Conservation (phyloP, 768 basidiomycete genomes). For the Kwoniella europaea region DNA sequence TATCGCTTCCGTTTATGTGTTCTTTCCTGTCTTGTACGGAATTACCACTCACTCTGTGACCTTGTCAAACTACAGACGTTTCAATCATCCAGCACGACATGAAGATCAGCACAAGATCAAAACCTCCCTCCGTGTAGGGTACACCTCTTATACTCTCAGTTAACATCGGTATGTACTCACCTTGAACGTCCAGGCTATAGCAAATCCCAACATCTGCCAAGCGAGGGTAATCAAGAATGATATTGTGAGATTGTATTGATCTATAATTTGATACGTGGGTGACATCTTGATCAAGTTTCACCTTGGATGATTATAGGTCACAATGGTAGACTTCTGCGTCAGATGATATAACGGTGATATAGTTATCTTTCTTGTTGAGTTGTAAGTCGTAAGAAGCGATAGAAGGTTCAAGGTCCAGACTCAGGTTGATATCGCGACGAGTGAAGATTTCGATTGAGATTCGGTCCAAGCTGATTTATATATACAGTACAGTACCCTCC, state of each 20-base stretch:
- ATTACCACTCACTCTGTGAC: constrained; percentile 65
- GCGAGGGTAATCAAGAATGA: constrained; percentile 50
- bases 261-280: constrained; percentile 33
- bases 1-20: constrained; percentile 37
- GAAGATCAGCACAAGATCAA: background rate
- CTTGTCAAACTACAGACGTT: constrained; percentile 66
- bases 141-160: background rate
- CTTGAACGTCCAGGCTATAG: constrained; percentile 70
- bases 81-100: background rate
- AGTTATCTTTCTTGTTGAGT: too few species aligned
- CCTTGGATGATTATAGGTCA: too few species aligned
- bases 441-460: too few species aligned
- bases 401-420: too few species aligned
- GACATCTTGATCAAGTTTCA: constrained; percentile 13
- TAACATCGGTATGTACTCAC: constrained; percentile 31
- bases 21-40: too few species aligned
- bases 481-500: too few species aligned
- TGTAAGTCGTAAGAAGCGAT: too few species aligned
- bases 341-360: too few species aligned
- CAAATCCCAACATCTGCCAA: constrained; percentile 69
- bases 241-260: constrained; percentile 51
- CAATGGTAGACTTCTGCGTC: too few species aligned
- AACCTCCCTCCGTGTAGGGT: background rate
- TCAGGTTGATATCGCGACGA: too few species aligned
- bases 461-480: too few species aligned